Evolutionary conservation across 2,329 filamentous ascomycete species (phyloP).

Genomic region (Drechslerella coelobrocha): DNA sequence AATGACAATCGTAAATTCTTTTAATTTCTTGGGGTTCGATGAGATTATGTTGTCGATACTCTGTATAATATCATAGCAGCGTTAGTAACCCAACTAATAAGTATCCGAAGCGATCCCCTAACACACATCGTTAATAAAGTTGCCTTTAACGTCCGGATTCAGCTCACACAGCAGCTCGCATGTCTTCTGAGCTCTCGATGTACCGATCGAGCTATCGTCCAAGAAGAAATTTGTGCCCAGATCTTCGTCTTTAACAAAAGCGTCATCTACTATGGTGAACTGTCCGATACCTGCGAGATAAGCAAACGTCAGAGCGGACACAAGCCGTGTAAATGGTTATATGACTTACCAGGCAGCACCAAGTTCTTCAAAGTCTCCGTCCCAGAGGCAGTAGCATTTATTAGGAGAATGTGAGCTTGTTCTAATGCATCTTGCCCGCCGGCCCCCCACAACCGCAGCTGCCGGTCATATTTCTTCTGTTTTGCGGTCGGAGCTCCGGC

Average conservation of each 20-base stretch:
- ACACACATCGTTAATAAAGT: constrained; percentile 68
- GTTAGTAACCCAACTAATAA: constrained; percentile 19
- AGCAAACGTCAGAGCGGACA: background rate
- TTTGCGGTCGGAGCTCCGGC: constrained; percentile 53
- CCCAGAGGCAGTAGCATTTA: constrained; percentile 88
- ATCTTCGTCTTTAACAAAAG: constrained; percentile 77
- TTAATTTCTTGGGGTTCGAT: constrained; percentile 31
- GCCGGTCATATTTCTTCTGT: constrained; percentile 83
- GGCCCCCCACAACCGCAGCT: constrained; percentile 93
- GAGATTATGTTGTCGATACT: constrained; percentile 28
- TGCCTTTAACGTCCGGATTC: constrained; percentile 87
- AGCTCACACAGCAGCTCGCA: constrained; percentile 80
- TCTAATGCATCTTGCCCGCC: constrained; percentile 89
- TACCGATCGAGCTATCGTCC: constrained; percentile 77
- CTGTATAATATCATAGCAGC: background rate
- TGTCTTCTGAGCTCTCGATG: constrained; percentile 77
- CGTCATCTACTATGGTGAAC: constrained; percentile 88
- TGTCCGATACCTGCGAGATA: constrained; percentile 72
- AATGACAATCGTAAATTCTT: constrained; percentile 35
- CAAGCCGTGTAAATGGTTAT: background rate
- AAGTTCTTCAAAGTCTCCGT: constrained; percentile 95
- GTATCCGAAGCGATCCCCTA: background rate
- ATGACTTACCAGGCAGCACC: constrained; percentile 75
- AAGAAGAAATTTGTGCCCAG: constrained; percentile 97
- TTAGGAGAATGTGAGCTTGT: constrained; percentile 84